phyloP scores from a whole-genome alignment of 768 basidiomycete genomes.

The Termitomyces sp. region DNA sequence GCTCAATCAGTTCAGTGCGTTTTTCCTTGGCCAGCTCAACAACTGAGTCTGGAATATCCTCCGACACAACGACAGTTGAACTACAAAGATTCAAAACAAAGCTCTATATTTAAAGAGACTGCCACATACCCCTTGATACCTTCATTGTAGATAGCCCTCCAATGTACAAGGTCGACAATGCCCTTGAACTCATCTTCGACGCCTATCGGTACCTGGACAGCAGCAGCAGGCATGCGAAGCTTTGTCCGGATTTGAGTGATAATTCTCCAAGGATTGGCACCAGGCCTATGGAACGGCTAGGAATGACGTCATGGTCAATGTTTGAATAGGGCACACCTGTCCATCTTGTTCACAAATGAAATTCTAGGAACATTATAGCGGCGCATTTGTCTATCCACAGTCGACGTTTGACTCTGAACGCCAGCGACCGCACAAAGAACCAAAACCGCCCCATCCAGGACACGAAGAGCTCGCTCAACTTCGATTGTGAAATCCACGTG shows the following conservation, averaged over 20 bases:
- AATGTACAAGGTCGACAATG: slow-evolving; percentile 90
- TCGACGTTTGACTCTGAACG: slow-evolving; percentile 98
- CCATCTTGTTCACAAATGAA: slow-evolving; percentile 99
- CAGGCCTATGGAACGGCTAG: slow-evolving; percentile 54
- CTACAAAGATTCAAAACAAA: slow-evolving; percentile 33
- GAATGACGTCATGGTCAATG: background rate
- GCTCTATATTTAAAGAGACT: background rate
- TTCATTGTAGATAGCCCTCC: slow-evolving; percentile 93
- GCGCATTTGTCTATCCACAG: slow-evolving; percentile 98
- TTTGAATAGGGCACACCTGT: slow-evolving; percentile 50
- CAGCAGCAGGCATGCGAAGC: slow-evolving; percentile 88
- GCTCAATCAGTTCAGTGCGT: slow-evolving; percentile 88
- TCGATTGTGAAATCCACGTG: slow-evolving; percentile 99
- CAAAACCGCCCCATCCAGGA: slow-evolving; percentile 93
- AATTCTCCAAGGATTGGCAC: slow-evolving; percentile 96
- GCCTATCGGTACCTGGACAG: slow-evolving; percentile 96
- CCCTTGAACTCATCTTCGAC: slow-evolving; percentile 82
- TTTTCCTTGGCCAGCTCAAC: slow-evolving; percentile 77
- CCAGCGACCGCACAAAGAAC: slow-evolving; percentile 97
- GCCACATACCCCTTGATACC: slow-evolving; percentile 84
- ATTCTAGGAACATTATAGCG: slow-evolving; percentile 94
- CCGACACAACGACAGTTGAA: slow-evolving; percentile 70
- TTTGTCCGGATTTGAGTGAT: slow-evolving; percentile 89
- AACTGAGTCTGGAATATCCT: slow-evolving; percentile 83
- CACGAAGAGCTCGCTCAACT: slow-evolving; percentile 94